Base-by-base conservation (phyloP, 1,139 yeast species). In the Suhomyces coccinellae region DNA sequence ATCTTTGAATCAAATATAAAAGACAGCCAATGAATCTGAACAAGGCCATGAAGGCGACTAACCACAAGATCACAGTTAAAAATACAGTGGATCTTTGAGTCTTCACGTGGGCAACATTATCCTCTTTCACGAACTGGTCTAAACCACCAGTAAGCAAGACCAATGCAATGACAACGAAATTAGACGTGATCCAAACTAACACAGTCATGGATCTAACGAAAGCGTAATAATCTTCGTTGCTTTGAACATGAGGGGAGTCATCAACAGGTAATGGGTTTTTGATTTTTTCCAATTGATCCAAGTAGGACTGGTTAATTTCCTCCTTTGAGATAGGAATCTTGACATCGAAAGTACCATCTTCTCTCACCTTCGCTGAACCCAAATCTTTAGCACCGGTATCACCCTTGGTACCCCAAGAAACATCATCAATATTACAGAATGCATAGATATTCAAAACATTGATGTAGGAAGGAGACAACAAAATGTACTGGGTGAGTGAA, bases 201-300 rank as follows among this genome's bases (percentile, higher is more conserved):
- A 88, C 87, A 9, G 91, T 82, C 76, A 86, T 78, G 5, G 96
- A 87, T 63, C 96, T 79, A 61, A 87, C 77, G 54, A 83, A 77
- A 0, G 95, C 95, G 62, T 83, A 87, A 65, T 85, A 88, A 62
- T 85, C 87, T 55, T 87, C 87, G 46, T 77, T 70, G 22, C 62
- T 52, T 7, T 67, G 56, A 12, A 49, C 85, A 22, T 65, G 65
- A n/a, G 70, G 66, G n/a, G 70, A 67, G 3, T 49, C 61, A 6
- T 46, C 46, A 5, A 50, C 49, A 4, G 62, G 64, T 24, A 62
- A 43, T 3, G 79, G 77, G 40, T 71, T 75, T 48, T 73, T 70
- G 47, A 87, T 82, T 47, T 85, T 80, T 45, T 80, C 82, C 53
- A 82, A 73, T 58, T 86, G 88, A 48, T 79, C 72, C 56, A 79